These are phyloP conservation scores for Paulownia fortunei DNA, from an alignment of 257 asterid genomes.

Conservation along the genomic window DNA sequence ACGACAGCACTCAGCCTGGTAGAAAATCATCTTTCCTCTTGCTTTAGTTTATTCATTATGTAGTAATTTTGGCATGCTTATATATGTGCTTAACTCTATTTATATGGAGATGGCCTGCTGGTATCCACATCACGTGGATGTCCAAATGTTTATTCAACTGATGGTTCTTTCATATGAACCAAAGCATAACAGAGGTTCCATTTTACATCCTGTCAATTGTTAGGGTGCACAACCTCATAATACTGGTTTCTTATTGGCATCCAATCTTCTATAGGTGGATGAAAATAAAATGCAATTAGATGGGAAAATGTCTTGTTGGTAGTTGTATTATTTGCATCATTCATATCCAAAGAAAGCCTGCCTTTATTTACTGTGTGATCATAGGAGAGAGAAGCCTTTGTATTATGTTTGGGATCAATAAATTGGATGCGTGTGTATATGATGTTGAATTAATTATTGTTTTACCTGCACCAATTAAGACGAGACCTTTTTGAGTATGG, in stretches of 20 bases:
- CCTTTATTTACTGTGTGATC: neutral
- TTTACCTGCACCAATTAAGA: neutral
- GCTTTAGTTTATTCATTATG: slow-evolving; percentile 19
- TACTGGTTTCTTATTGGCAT: neutral
- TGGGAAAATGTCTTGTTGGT: neutral
- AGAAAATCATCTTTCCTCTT: neutral
- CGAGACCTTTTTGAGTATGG: neutral
- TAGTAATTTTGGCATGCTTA: neutral
- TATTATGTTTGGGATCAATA: neutral
- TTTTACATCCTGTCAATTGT: slow-evolving; percentile 5
- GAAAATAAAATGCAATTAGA: neutral
- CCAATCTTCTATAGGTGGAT: neutral
- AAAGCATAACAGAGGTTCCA: neutral
- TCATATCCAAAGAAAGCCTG: neutral
- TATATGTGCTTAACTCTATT: neutral
- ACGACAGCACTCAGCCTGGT: slow-evolving; percentile 94
- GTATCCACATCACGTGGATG: neutral
- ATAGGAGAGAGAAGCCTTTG: neutral
- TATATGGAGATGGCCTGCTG: neutral
- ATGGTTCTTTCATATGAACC: neutral
- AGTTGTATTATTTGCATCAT: neutral
- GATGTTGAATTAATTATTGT: too few relatives aligned
- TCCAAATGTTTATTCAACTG: neutral
- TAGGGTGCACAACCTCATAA: neutral
- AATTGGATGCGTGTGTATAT: neutral